These are phyloP conservation scores for Phytophthora ohioensis DNA, from an alignment of 352 stramenopile species.

Conservation along the genomic window DNA sequence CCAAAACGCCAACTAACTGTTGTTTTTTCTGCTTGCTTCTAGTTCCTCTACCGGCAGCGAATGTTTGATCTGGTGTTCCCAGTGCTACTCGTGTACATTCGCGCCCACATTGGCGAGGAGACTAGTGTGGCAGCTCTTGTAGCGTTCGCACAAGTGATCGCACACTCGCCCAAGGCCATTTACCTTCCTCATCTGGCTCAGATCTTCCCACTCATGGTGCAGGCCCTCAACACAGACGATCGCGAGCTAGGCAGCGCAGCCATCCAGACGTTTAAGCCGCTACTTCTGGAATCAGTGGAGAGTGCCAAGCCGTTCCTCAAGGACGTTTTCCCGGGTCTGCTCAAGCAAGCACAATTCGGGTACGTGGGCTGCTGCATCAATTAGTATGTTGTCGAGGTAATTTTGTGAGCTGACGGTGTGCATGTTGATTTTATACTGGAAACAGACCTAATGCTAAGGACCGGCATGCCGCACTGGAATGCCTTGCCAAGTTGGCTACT, in stretches of 20 bases:
- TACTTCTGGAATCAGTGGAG: constrained; percentile 82
- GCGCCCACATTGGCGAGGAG: constrained; percentile 41
- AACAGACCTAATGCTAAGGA: constrained; percentile 68
- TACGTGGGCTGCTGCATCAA: constrained; percentile 36
- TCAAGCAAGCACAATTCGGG: constrained; percentile 86
- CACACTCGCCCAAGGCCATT: constrained; percentile 82
- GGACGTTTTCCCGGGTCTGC: constrained; percentile 82
- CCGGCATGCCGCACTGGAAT: constrained; percentile 79
- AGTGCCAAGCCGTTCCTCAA: constrained; percentile 87
- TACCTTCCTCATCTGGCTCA: constrained; percentile 77
- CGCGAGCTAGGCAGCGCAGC: constrained; percentile 78
- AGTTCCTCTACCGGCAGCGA: constrained; percentile 86
- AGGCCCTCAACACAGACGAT: constrained; percentile 82
- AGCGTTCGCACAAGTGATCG: constrained; percentile 82
- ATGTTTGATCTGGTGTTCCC: constrained; percentile 86
- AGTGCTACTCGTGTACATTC: constrained; percentile 71
- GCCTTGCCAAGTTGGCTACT: constrained; percentile 75
- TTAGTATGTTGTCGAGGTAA: neutral
- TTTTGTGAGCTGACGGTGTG: constrained; percentile 10
- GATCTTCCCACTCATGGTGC: constrained; percentile 88
- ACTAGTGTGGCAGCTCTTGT: constrained; percentile 75
- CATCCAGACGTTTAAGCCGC: constrained; percentile 79
- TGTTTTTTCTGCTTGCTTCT: constrained; percentile 1
- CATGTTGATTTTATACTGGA: neutral
- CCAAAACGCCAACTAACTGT: neutral